Conservation (phyloP, 1,284 basidiomycete genomes). For the Boletus nobilissimus region DNA sequence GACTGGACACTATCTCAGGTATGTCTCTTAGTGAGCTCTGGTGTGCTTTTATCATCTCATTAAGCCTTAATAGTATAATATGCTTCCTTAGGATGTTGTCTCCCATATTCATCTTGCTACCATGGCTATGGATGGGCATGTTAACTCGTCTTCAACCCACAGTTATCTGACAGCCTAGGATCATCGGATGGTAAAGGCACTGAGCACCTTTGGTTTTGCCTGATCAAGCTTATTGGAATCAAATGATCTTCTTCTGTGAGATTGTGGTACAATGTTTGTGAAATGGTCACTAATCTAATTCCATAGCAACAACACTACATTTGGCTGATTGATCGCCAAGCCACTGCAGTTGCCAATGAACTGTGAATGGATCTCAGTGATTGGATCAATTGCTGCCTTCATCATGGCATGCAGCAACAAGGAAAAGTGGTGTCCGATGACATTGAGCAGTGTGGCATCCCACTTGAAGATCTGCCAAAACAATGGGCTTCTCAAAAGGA, state of each 20-base stretch:
- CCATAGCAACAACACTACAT: background rate
- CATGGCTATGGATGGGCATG: background rate
- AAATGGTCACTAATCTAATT: no score
- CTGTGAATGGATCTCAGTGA: background rate
- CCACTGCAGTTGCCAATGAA: background rate
- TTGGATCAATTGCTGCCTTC: background rate
- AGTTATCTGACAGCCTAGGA: no score
- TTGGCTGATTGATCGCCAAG: background rate
- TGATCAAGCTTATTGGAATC: constrained; percentile 3
- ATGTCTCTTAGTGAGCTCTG: background rate
- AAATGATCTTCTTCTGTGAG: background rate
- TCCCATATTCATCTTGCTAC: background rate
- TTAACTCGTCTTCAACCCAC: background rate
- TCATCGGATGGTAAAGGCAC: background rate
- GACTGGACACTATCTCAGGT: background rate
- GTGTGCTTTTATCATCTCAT: no score
- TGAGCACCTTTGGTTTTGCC: no score
- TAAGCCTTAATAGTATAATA: background rate
- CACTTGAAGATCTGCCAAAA: background rate
- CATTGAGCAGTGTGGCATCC: background rate
- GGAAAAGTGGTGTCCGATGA: background rate
- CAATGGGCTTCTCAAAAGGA: constrained; percentile 44
- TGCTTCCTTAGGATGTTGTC: background rate
- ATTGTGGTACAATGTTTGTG: no score
- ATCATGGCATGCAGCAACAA: background rate